Evolutionary conservation across 768 basidiomycete genomes (phyloP), one percentile per base, ranked within the genome.

Genomic region (Russula sp.): DNA sequence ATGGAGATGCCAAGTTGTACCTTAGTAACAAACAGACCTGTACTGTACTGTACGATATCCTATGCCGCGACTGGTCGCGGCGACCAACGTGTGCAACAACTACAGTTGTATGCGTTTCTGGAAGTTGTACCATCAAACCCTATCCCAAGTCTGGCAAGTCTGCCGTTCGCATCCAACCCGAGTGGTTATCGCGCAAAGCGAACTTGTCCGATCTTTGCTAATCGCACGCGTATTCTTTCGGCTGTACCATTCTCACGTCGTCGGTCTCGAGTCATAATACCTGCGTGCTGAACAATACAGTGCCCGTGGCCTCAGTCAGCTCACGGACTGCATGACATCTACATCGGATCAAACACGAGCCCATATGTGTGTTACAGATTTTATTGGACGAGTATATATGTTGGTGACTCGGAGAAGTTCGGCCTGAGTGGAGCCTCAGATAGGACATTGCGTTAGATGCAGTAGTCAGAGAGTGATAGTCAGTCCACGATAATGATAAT

Each of bases 111-210:
- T 37, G 10, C 35, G 35, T 37, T 37, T 37, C 35, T 37, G 10
- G 35, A 37, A 37, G 10, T 37, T 20, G 20, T 5, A 4, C 10
- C 40, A 50, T 60, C 50, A 20, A 44, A 51, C 48, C 49, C 31
- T 50, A 50, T 49, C n/a, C 20, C 48, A 47, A 40, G 42, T 53
- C 42, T 6, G n/a, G 39, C 32, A n/a, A 4, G 10, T 22, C 22
- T 20, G 14, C 37, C 32, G 7, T 51, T 58, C 57, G 56, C 51
- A 11, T 58, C 42, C 56, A 47, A 50, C 18, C 44, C 51, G 61
- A 45, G 14, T 16, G 48, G 4, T 10, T 18, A 50, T 49, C 13
- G 11, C 4, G 27, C 27, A 22, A 48, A 56, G 37, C 22, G 49
- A 57, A 37, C 39, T 2, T 20, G 16, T 37, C 47, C 49, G n/a